A percentile compares a stretch with the other conserved stretches of the same genome.
Evolutionary conservation across 495 filamentous ascomycete genomes (phyloP).

Genomic region (Talaromyces liani): DNA sequence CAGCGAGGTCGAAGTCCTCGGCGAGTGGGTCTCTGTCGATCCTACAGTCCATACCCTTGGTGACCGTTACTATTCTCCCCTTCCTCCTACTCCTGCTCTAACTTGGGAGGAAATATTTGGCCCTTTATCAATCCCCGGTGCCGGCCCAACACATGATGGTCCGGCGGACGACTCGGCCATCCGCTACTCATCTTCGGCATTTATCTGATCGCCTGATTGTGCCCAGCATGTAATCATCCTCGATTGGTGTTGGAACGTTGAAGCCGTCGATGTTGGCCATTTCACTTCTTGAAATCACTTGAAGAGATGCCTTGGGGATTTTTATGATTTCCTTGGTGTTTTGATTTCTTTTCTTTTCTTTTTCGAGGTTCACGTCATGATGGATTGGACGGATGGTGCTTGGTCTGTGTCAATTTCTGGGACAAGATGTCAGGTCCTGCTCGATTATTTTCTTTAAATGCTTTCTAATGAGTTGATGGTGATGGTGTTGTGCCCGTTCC

Average conservation of each 20-base stretch:
- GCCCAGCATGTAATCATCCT: not conserved
- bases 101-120: not conserved
- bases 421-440: not conserved
- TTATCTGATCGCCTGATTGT: conserved; percentile 1
- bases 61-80: not conserved
- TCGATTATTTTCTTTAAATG: not conserved
- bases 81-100: not conserved
- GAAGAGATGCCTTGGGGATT: not conserved
- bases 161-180: not conserved
- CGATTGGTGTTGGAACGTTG: not conserved
- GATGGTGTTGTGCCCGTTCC: not conserved
- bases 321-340: not conserved
- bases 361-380: not conserved
- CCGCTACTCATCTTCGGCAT: not conserved
- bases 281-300: not conserved
- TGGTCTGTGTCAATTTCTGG: not conserved
- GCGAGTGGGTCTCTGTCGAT: conserved; percentile 17
- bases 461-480: not conserved
- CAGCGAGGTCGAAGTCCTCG: conserved; percentile 16
- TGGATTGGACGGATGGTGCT: not conserved
- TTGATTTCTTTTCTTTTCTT: not conserved
- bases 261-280: not conserved
- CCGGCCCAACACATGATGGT: not conserved
- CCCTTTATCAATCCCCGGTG: not conserved
- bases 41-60: conserved; percentile 10